Conservation (phyloP, 2,329 filamentous ascomycete species). For the Epichloe uncinata region DNA sequence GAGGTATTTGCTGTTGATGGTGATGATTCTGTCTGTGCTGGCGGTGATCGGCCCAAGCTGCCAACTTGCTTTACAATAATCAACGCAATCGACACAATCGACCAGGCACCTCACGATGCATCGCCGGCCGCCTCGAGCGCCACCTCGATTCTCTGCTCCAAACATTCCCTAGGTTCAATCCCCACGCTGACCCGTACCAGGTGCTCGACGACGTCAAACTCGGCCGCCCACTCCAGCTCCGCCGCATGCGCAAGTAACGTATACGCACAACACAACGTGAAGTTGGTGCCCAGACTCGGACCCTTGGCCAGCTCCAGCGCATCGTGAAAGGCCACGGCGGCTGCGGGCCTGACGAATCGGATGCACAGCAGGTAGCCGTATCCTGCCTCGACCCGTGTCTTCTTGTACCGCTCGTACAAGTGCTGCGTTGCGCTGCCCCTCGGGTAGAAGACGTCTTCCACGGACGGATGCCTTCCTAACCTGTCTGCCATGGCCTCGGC, state of each 20-base stretch:
- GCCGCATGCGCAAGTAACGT: conserved; percentile 25
- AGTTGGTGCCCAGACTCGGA: conserved; percentile 37
- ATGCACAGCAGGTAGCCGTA: conserved; percentile 40
- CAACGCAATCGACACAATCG: neutral
- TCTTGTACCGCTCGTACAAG: conserved; percentile 18
- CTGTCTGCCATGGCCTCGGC: conserved; percentile 15
- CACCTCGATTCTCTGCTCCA: neutral
- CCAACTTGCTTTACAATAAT: too few relatives aligned
- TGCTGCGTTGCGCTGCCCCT: conserved; percentile 23
- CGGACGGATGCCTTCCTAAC: conserved; percentile 11
- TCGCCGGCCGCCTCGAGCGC: neutral
- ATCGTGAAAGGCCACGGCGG: conserved; percentile 34
- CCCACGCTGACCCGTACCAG: conserved; percentile 32
- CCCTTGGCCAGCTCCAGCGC: conserved; percentile 32
- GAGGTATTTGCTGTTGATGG: too few relatives aligned
- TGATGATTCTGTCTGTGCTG: too few relatives aligned
- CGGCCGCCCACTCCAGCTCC: conserved; percentile 22
- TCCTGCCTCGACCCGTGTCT: conserved; percentile 18
- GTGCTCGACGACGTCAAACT: conserved; percentile 25
- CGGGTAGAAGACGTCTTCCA: conserved; percentile 27
- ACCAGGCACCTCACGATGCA: neutral
- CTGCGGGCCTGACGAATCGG: conserved; percentile 26
- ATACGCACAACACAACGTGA: conserved; percentile 30
- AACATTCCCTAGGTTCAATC: conserved; percentile 18
- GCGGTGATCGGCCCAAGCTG: too few relatives aligned